A percentile compares a stretch with the other conserved stretches of the same genome.
Evolutionary conservation across 1,284 basidiomycete genomes (phyloP).

Genomic region (Ganoderma multipileum): DNA sequence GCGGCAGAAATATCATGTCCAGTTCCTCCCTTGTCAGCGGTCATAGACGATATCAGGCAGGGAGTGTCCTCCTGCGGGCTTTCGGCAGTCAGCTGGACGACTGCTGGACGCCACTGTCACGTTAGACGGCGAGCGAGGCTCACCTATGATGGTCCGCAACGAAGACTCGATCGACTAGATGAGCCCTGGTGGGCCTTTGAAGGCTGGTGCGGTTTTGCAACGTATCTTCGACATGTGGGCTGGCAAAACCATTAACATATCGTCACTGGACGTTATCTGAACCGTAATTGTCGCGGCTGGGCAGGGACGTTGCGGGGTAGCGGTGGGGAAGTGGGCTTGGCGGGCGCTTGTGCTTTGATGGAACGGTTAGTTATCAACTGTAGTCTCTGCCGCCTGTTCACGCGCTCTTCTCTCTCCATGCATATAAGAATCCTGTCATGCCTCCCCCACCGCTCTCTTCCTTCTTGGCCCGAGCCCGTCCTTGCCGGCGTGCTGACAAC

Average conservation of each 20-base stretch:
- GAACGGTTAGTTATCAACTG: constrained; percentile 7
- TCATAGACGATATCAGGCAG: background rate
- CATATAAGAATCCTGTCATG: constrained; percentile 14
- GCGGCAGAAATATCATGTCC: background rate
- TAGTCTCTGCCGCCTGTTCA: background rate
- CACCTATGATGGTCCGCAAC: background rate
- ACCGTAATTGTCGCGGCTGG: background rate
- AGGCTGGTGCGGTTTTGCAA: background rate
- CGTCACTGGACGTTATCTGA: background rate
- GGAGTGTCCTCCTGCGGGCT: background rate
- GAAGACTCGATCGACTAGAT: background rate
- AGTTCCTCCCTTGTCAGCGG: background rate
- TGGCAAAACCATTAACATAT: background rate
- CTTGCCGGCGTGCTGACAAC: background rate
- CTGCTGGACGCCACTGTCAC: too few relatives aligned
- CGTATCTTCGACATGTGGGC: background rate
- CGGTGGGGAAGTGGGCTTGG: constrained; percentile 16
- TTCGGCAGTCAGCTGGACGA: too few relatives aligned
- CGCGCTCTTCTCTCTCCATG: background rate
- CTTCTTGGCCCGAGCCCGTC: background rate
- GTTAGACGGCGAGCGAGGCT: background rate
- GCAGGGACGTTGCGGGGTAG: constrained; percentile 6
- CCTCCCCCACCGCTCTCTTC: background rate
- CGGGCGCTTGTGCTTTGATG: constrained; percentile 17
- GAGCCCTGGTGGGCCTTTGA: background rate